Evolutionary conservation across 208 protist genomes (phyloP).

Genomic region (Sergeia podlipaevii): DNA sequence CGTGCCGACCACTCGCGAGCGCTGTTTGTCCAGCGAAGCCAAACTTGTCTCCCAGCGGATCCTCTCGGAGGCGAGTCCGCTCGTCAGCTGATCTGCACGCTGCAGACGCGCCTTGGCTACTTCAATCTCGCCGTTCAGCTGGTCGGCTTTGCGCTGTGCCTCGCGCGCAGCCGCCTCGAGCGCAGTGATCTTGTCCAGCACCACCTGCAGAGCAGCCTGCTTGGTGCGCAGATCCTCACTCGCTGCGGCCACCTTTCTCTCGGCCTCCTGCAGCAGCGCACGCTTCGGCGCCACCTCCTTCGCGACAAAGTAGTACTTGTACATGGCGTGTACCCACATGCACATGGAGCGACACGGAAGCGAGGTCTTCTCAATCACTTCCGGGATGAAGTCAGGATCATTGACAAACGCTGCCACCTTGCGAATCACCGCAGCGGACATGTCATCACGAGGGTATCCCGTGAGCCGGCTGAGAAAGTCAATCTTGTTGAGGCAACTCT

Average conservation of each 20-base stretch:
- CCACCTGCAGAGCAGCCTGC: conserved; percentile 60
- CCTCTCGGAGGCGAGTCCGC: conserved; percentile 77
- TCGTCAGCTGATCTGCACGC: conserved; percentile 87
- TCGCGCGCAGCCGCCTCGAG: conserved; percentile 72
- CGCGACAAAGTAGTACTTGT: conserved; percentile 92
- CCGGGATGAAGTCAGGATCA: conserved; percentile 90
- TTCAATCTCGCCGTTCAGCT: conserved; percentile 87
- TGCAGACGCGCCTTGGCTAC: conserved; percentile 69
- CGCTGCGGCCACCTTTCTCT: conserved; percentile 75
- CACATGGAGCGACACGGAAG: conserved; percentile 93
- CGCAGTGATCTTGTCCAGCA: conserved; percentile 67
- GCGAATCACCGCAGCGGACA: conserved; percentile 68
- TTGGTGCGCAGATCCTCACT: conserved; percentile 48
- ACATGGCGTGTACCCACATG: conserved; percentile 94
- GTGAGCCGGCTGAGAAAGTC: conserved; percentile 89
- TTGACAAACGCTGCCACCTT: conserved; percentile 91
- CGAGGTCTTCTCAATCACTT: conserved; percentile 91
- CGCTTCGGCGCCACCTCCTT: conserved; percentile 90
- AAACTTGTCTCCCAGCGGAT: conserved; percentile 71
- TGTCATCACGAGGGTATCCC: conserved; percentile 88
- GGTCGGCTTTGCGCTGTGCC: conserved; percentile 75
- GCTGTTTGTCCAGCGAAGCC: conserved; percentile 53
- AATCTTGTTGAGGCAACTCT: conserved; percentile 83
- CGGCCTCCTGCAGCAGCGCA: conserved; percentile 61
- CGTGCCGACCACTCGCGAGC: conserved; percentile 63